These are phyloP conservation scores for Moricandia arvensis DNA, from an alignment of 345 rosid genomes.

Conservation along the genomic window DNA sequence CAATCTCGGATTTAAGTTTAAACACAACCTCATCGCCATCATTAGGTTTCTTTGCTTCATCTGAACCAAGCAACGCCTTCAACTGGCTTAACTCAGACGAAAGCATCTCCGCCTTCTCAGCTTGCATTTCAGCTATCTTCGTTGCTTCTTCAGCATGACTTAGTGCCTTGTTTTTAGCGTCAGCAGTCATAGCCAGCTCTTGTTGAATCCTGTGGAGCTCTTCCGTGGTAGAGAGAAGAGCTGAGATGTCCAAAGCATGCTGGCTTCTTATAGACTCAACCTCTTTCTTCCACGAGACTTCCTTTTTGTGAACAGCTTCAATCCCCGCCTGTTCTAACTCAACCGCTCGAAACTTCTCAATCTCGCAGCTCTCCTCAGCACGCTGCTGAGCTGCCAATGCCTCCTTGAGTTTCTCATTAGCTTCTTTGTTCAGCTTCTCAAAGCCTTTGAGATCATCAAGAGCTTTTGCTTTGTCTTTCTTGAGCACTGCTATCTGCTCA, in stretches of 20 bases:
- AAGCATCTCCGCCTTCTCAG: constrained; percentile 71
- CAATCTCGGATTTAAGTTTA: constrained; percentile 56
- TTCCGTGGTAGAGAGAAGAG: constrained; percentile 69
- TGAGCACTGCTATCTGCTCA: constrained; percentile 59
- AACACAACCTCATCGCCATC: constrained; percentile 50
- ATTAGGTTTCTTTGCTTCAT: constrained; percentile 45
- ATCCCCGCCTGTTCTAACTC: constrained; percentile 89
- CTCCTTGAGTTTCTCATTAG: constrained; percentile 74
- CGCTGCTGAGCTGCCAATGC: constrained; percentile 88
- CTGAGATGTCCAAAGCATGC: constrained; percentile 78
- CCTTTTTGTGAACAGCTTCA: constrained; percentile 78
- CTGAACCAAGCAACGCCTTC: constrained; percentile 64
- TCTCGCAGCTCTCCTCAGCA: constrained; percentile 83
- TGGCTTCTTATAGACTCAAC: constrained; percentile 71
- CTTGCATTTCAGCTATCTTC: constrained; percentile 86
- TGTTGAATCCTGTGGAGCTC: constrained; percentile 76
- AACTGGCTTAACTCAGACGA: constrained; percentile 59
- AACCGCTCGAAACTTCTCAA: constrained; percentile 82
- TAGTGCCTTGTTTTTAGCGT: constrained; percentile 83
- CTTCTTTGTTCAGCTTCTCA: constrained; percentile 60
- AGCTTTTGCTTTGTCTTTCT: constrained; percentile 76
- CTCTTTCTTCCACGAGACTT: constrained; percentile 78
- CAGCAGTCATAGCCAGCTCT: constrained; percentile 72
- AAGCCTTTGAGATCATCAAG: constrained; percentile 69
- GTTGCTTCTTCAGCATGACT: constrained; percentile 91